Evolutionary conservation across 2,329 filamentous ascomycete species (phyloP), one percentile per base, ranked within the genome.

Genomic region (Fusarium brachygibbosum): DNA sequence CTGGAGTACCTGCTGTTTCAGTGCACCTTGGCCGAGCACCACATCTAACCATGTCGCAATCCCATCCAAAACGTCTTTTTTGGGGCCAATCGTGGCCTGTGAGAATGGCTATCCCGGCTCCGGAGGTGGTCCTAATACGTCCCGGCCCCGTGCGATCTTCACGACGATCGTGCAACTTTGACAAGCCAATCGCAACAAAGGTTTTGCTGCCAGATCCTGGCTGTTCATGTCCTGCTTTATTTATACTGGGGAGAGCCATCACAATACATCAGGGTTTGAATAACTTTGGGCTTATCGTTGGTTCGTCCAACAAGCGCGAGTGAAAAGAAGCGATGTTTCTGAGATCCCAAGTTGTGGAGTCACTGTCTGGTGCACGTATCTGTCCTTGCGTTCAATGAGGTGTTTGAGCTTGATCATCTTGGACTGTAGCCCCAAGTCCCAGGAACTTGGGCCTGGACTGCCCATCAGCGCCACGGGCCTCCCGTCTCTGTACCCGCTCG

Each of bases 121-220:
- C 65, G 69, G 72, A 65, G 64, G 54, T 67, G 61, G 60, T 67
- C 74, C 67, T 56, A 73, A 74, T 75, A 58, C 72, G 71, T 69
- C 63, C 63, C 68, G 67, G 65, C 67, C 64, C 63, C 68, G 63
- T 70, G 59, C 63, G 73, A 76, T 76, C 74, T 68, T 64, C 73
- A 51, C 63, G 66, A 67, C 66, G 66, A 73, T 77, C 68, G 74
- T 70, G 53, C 69, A 69, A 70, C 66, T 61, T 61, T 75, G 73
- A 71, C 52, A 66, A 74, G 71, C 77, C 77, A 79, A 78, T 79
- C 77, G 77, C 77, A 79, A 77, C 72, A 67, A 37, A 19, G 61
- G 10, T 50, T 70, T 40, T 32, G 68, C 67, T 76, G 70, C 74
- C 74, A 69, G 69, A 69, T 70, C 61, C 60, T 46, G 50, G 21